Percentiles rank a stretch among this genome's conserved stretches.
These are phyloP conservation scores for Coemansia sp. DNA, from an alignment of 192 early-diverging fungal species.

Conservation along the genomic window DNA sequence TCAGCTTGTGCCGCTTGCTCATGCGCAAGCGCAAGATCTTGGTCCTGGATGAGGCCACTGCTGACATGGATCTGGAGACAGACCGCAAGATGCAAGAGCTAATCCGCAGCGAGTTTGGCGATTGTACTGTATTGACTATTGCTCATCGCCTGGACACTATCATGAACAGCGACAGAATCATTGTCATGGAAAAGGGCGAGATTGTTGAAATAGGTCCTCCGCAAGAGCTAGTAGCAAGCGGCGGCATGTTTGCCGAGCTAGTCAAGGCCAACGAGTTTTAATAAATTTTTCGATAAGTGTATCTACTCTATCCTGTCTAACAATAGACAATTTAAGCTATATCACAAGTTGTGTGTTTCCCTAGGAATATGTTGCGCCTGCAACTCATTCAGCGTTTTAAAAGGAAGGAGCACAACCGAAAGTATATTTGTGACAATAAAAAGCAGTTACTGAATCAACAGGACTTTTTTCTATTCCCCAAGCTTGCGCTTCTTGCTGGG, in stretches of 20 bases:
- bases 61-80: slow-evolving; percentile 55
- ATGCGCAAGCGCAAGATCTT: slow-evolving; percentile 58
- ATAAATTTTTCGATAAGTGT: background rate
- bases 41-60: slow-evolving; percentile 71
- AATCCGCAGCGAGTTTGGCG: slow-evolving; percentile 57
- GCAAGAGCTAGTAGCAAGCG: slow-evolving; percentile 22
- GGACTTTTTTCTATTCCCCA: no score
- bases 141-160: slow-evolving; percentile 74
- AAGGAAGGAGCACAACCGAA: no score
- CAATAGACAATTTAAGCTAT: no score
- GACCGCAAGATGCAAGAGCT: slow-evolving; percentile 18
- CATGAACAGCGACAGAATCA: slow-evolving; percentile 60
- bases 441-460: no score
- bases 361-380: no score
- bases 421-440: no score
- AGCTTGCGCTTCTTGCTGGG: no score
- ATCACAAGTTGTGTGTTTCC: no score
- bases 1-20: slow-evolving; percentile 64
- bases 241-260: slow-evolving; percentile 5
- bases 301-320: no score
- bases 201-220: background rate
- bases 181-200: slow-evolving; percentile 52
- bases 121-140: slow-evolving; percentile 61
- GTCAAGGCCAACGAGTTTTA: background rate
- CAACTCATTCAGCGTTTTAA: no score